Evolutionary conservation across 805 yeast genomes (phyloP), one percentile per base, ranked within the genome.

Genomic region (Jamesozyma piceae): DNA sequence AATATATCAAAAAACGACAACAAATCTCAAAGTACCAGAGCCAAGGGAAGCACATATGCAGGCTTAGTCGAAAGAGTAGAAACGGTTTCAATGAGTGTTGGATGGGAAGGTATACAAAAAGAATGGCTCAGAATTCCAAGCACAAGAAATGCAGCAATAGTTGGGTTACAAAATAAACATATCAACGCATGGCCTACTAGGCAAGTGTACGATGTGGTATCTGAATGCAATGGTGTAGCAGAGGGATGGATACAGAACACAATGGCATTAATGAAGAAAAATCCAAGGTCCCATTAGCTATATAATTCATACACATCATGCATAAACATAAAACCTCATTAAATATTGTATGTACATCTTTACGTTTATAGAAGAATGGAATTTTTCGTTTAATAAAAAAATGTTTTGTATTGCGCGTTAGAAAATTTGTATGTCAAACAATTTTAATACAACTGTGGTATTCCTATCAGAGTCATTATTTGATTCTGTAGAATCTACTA

Each of bases 121-220:
- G 97, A 90, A 59, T 82, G 83, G 82, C 65, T 90, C 37, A 72
- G 97, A 44, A 90, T 90, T 20, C 97, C 97, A 27, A 85, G 95
- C 44, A 90, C 97, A 0, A 69, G 97, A 60, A 90, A 90, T 56
- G 87, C 94, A 1, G 97, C 97, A 0, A 66, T 90, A 14, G 78
- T 90, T 38, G 95, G 95, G 0, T 70, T 74, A 41, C 63, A 68
- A 30, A 72, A 67, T 37, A 60, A 59, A 30, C 72, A 67, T 37
- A 60, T 58, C 2, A 43, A 53, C 10, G 50, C 61, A 10, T 37
- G 44, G 3, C 33, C 43, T 2, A 56, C 62, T 2, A 58, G 55
- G 63, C 51, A 67, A 63, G 45, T 82, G 1, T 72, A 74, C 49
- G 85, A 83, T 39, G 69, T 85, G 1, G 55, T 90, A 17, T 72